Conservation (phyloP, 2,329 filamentous ascomycete genomes). For the Talaromyces sp. region DNA sequence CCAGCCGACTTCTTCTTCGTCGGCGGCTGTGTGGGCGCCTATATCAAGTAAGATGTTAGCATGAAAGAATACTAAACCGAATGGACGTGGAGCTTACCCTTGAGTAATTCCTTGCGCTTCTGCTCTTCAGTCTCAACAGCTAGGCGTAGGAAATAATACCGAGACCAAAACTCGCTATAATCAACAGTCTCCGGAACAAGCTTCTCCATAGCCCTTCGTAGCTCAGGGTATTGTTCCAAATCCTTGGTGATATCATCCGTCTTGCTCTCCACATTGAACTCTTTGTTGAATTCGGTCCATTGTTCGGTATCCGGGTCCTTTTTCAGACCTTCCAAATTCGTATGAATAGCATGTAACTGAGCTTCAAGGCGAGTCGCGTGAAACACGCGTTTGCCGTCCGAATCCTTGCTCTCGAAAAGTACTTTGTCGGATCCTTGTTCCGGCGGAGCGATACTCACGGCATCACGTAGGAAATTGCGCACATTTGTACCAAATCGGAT, state of each 20-base stretch:
- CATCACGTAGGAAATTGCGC: conserved; percentile 83
- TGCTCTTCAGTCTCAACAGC: conserved; percentile 92
- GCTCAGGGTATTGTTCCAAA: conserved; percentile 78
- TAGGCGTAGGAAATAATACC: conserved; percentile 92
- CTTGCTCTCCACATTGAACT: conserved; percentile 77
- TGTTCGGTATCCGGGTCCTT: conserved; percentile 74
- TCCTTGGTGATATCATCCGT: conserved; percentile 79
- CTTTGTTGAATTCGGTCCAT: conserved; percentile 68
- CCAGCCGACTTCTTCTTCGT: conserved; percentile 67
- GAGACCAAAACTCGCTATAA: conserved; percentile 85
- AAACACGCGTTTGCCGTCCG: conserved; percentile 83
- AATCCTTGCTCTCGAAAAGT: conserved; percentile 91
- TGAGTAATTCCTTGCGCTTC: conserved; percentile 80
- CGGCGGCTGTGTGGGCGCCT: conserved; percentile 48
- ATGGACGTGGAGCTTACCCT: conserved; percentile 58
- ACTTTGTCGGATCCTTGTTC: conserved; percentile 55
- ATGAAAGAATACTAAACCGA: background rate
- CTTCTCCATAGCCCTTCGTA: conserved; percentile 88
- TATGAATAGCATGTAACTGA: conserved; percentile 92
- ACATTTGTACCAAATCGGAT: conserved; percentile 88
- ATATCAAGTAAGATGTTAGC: background rate
- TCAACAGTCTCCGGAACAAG: conserved; percentile 90
- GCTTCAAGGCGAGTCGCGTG: conserved; percentile 93
- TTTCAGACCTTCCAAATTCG: conserved; percentile 73
- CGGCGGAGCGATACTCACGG: conserved; percentile 80